Base-by-base conservation (phyloP, 345 rosid genomes). In the Chamaenerion angustifolium region DNA sequence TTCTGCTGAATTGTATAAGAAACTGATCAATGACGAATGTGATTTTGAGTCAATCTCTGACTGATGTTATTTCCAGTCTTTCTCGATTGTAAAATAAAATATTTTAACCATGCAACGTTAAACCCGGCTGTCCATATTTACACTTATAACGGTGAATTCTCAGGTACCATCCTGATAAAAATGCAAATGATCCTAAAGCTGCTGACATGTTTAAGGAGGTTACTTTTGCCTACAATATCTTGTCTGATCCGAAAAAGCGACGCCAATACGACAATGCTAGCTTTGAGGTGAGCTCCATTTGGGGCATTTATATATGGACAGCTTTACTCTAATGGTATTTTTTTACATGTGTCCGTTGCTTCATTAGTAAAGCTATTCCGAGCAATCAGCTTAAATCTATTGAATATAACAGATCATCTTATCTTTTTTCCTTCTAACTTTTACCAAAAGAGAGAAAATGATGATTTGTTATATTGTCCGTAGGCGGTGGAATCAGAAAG, bases 191-290 rank as follows among this genome's bases (percentile, higher is more conserved):
- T n/a, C n/a, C n/a, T n/a, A n/a, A n/a, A n/a, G n/a, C 96, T 51
- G 82, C 96, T 14, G 90, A 92, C 62, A 76, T 80, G 80, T 92
- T 88, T 65, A 82, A 88, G 59, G 99, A 92, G 71, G 96, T 73
- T 56, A 92, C 96, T 1, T 92, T 88, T 71, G 80, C 99, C 0
- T 82, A 88, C 59, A 88, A 77, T 63, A 82, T 92, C 47, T 74
- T 92, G 68, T 85, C 96, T 67, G 90, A 92, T 70, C 78, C 95
- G 5, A 94, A 82, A 58, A 92, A 81, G 64, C 67, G 95, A 8
- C 81, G 77, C 51, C 95, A 84, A 57, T 92, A 72, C 64, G 99
- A 92, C 58, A 49, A 81, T 11, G 90, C 99, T 54, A 96, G 99
- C 65, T 92, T 84, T 76, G 96, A 88, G 96, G 96, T 82, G 63